Evolutionary conservation across 2,329 filamentous ascomycete genomes (phyloP).

Genomic region (Bipolaris zeicola): DNA sequence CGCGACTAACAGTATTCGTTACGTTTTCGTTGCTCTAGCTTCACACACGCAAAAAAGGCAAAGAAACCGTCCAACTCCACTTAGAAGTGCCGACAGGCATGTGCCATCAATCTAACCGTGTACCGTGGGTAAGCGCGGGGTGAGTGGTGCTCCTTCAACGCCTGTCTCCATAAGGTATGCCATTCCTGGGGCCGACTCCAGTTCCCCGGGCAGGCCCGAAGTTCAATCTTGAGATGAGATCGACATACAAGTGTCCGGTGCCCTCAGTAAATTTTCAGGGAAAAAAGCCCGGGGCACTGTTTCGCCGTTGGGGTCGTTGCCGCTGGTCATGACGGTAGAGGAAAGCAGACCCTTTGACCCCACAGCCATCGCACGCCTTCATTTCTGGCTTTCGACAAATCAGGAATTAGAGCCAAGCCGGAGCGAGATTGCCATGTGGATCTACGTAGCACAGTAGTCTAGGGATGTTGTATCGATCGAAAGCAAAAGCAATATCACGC

Average conservation of each 20-base stretch:
- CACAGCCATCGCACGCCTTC: not conserved
- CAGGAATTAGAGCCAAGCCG: not conserved
- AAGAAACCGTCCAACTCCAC: slow-evolving; percentile 6
- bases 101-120: not conserved
- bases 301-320: not conserved
- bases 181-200: slow-evolving; percentile 1
- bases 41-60: slow-evolving; percentile 9
- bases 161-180: slow-evolving; percentile 4
- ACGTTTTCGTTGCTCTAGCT: slow-evolving; percentile 15
- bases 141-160: not conserved
- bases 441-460: not conserved
- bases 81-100: not conserved
- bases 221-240: not conserved
- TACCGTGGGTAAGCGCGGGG: slow-evolving; percentile 13
- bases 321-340: not conserved
- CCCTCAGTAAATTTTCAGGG: not conserved
- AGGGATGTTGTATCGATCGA: not conserved
- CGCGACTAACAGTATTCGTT: slow-evolving; percentile 10
- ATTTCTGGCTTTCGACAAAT: not conserved
- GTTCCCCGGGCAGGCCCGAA: not conserved
- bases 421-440: slow-evolving; percentile 2
- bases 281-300: not conserved
- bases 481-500: slow-evolving; percentile 3
- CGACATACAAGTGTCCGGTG: not conserved
- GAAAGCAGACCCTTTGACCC: slow-evolving; percentile 5